Evolutionary conservation across 345 rosid species (phyloP).

Genomic region (Brassica cretica): DNA sequence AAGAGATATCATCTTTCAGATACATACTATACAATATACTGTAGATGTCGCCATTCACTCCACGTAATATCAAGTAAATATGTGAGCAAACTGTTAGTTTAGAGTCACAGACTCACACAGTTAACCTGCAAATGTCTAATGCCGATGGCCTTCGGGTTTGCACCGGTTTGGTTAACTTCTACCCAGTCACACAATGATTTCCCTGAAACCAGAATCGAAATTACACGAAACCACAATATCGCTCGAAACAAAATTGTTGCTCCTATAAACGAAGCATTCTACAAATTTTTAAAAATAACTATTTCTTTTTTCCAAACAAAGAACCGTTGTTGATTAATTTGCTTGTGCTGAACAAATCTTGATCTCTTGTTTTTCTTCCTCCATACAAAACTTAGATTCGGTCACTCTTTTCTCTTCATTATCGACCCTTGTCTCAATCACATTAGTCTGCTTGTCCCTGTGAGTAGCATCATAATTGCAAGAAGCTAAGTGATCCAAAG

Average conservation of each 20-base stretch:
- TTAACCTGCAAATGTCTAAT: not conserved
- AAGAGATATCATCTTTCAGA: too few species aligned
- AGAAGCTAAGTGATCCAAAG: slow-evolving; percentile 73
- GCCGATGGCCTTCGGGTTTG: not conserved
- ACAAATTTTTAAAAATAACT: not conserved
- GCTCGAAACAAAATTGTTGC: slow-evolving; percentile 35
- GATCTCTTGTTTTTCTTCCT: slow-evolving; percentile 23
- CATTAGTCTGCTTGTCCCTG: slow-evolving; percentile 4
- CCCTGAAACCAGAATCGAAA: not conserved
- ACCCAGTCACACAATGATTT: not conserved
- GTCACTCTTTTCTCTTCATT: not conserved
- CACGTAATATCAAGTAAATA: not conserved
- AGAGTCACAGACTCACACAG: not conserved
- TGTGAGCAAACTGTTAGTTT: not conserved
- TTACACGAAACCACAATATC: not conserved
- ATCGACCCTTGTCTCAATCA: slow-evolving; percentile 1
- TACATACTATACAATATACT: too few species aligned
- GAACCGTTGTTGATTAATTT: slow-evolving; percentile 5
- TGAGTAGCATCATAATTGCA: slow-evolving; percentile 43
- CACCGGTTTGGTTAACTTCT: slow-evolving; percentile 1
- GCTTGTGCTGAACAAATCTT: slow-evolving; percentile 19
- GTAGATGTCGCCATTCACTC: not conserved
- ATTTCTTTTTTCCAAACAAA: not conserved
- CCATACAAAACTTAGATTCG: slow-evolving; percentile 14
- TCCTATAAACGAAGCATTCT: slow-evolving; percentile 22